Conservation (phyloP, 805 yeast genomes). For the Suhomyces emberorum region DNA sequence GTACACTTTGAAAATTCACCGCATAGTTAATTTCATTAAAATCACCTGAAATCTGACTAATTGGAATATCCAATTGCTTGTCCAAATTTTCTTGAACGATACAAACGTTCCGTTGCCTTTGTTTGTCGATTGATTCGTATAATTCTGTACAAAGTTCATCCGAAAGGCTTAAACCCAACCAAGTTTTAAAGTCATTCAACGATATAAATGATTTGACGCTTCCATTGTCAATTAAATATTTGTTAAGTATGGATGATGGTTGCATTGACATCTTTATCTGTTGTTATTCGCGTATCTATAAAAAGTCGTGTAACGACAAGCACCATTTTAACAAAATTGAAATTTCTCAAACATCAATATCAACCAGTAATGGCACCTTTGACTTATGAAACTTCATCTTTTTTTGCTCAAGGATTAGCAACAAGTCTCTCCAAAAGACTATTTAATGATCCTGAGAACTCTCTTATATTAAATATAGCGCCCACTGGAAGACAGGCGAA, state of each 20-base stretch:
- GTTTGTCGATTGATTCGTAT: not conserved
- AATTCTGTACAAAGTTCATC: constrained; percentile 1
- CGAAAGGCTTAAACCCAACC: constrained; percentile 12
- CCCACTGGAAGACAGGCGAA: constrained; percentile 77
- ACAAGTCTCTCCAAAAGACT: constrained; percentile 73
- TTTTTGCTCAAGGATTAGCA: constrained; percentile 73
- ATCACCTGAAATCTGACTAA: too few species aligned
- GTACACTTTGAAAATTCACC: too few species aligned
- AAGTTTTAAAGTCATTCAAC: constrained; percentile 17
- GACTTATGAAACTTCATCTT: constrained; percentile 19
- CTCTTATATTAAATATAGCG: constrained; percentile 63
- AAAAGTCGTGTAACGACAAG: not conserved
- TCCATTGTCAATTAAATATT: too few species aligned
- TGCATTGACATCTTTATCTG: too few species aligned
- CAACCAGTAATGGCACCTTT: constrained; percentile 12
- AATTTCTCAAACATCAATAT: not conserved
- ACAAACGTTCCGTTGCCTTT: too few species aligned
- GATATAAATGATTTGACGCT: constrained; percentile 17
- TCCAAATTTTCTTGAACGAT: too few species aligned
- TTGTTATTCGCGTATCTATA: not conserved
- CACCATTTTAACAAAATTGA: too few species aligned
- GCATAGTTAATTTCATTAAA: too few species aligned
- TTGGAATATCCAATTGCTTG: too few species aligned
- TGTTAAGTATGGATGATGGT: too few species aligned
- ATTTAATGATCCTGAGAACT: constrained; percentile 62